Evolutionary conservation across 1,284 basidiomycete genomes (phyloP).

Genomic region (Rhodofomes roseus): DNA sequence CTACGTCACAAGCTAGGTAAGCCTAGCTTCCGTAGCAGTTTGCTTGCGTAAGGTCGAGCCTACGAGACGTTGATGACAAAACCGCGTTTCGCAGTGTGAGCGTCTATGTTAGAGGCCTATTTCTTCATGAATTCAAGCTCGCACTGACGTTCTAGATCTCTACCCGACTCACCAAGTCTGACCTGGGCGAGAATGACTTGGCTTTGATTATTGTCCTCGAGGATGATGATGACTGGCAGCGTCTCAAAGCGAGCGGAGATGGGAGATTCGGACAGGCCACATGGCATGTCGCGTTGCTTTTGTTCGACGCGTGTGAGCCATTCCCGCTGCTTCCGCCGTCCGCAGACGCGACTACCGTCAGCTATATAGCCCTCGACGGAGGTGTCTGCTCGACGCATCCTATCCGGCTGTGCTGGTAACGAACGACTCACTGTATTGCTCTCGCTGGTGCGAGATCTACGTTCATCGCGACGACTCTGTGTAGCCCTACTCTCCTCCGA

Average conservation of each 20-base stretch:
- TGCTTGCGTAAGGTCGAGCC: no score
- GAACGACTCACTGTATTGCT: background rate
- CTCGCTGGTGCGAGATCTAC: background rate
- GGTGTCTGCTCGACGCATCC: background rate
- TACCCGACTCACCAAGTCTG: no score
- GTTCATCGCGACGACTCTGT: background rate
- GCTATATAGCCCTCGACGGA: background rate
- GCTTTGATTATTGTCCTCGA: background rate
- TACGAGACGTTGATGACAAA: no score
- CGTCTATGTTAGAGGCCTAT: no score
- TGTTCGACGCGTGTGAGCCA: background rate
- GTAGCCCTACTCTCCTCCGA: background rate
- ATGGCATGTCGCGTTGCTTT: background rate
- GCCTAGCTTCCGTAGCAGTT: no score
- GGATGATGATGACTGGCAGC: background rate
- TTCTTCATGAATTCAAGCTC: no score
- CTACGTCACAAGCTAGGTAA: no score
- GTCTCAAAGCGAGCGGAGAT: background rate
- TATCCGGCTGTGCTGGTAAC: background rate
- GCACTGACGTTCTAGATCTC: no score
- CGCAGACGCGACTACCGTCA: no score
- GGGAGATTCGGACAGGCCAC: background rate
- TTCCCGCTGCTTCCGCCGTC: background rate
- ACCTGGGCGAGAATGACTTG: no score
- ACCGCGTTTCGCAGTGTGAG: no score